Conservation (phyloP, 140 eudicot species). For the Anethum foeniculum region DNA sequence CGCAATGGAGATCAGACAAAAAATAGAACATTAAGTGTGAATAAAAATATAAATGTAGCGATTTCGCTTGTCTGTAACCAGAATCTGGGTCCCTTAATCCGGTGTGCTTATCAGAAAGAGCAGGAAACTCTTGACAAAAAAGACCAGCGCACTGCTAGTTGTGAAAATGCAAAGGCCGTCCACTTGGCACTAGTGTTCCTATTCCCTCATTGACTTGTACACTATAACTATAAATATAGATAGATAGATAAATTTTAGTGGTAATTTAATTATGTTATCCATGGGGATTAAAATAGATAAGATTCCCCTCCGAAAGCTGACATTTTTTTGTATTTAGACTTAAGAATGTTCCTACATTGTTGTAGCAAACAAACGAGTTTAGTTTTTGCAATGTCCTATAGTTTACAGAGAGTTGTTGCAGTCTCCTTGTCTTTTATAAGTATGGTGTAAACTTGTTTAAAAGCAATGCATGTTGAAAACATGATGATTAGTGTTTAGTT, state of each 20-base stretch:
- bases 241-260: not conserved
- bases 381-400: not conserved
- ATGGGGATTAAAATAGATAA: not conserved
- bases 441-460: not conserved
- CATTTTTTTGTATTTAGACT: not conserved
- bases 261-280: not conserved
- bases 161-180: slow-evolving; percentile 1
- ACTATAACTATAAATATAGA: not conserved
- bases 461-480: not conserved
- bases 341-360: not conserved
- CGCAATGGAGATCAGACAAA: not conserved
- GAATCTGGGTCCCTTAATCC: not conserved
- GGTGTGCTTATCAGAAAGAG: slow-evolving; percentile 12
- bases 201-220: slow-evolving; percentile 8
- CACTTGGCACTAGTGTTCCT: slow-evolving; percentile 13
- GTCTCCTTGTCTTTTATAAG: not conserved
- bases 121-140: slow-evolving; percentile 2
- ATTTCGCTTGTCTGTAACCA: not conserved
- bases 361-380: not conserved
- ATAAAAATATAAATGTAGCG: not conserved
- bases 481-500: not conserved
- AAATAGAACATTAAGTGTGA: not conserved
- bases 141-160: slow-evolving; percentile 12
- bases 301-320: slow-evolving; percentile 3
- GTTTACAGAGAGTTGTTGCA: not conserved